Conservation (phyloP, 1,284 basidiomycete species). For the Apiotrichum veenhuisii region DNA sequence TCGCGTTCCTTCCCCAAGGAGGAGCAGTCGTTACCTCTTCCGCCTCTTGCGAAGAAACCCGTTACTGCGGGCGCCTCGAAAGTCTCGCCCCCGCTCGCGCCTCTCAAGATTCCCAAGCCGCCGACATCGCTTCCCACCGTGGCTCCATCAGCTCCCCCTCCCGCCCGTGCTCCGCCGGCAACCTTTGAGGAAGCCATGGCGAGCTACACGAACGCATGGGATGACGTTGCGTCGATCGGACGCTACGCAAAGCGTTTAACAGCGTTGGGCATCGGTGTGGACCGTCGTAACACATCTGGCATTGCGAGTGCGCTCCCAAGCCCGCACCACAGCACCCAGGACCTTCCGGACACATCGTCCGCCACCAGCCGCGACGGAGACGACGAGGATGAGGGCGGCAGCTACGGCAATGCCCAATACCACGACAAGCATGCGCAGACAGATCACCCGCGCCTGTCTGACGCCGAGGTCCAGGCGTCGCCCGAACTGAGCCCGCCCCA, state of each 20-base stretch:
- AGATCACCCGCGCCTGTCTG: slow-evolving; percentile 20
- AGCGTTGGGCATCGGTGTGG: slow-evolving; percentile 23
- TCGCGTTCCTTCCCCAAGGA: slow-evolving; percentile 15
- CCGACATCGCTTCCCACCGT: neutral
- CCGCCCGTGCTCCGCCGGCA: slow-evolving; percentile 22
- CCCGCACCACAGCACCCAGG: slow-evolving; percentile 10
- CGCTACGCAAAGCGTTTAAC: slow-evolving; percentile 65
- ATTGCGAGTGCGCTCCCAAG: slow-evolving; percentile 27
- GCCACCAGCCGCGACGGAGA: slow-evolving; percentile 35
- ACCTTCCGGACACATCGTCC: slow-evolving; percentile 15
- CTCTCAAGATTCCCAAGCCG: neutral
- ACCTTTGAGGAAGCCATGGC: slow-evolving; percentile 55
- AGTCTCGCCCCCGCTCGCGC: neutral
- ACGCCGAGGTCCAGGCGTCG: slow-evolving; percentile 36
- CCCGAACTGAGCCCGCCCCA: neutral
- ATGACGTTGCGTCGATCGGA: slow-evolving; percentile 69
- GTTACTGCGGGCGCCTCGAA: neutral
- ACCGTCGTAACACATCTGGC: neutral
- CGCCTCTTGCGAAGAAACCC: neutral
- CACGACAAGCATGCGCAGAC: slow-evolving; percentile 38
- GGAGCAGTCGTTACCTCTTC: neutral
- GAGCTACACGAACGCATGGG: slow-evolving; percentile 75
- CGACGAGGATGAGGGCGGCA: slow-evolving; percentile 34
- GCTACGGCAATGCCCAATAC: slow-evolving; percentile 23
- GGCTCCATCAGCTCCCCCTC: slow-evolving; percentile 21